Evolutionary conservation across 2,329 filamentous ascomycete genomes (phyloP).

Genomic region (Penicillium hesseltinei): DNA sequence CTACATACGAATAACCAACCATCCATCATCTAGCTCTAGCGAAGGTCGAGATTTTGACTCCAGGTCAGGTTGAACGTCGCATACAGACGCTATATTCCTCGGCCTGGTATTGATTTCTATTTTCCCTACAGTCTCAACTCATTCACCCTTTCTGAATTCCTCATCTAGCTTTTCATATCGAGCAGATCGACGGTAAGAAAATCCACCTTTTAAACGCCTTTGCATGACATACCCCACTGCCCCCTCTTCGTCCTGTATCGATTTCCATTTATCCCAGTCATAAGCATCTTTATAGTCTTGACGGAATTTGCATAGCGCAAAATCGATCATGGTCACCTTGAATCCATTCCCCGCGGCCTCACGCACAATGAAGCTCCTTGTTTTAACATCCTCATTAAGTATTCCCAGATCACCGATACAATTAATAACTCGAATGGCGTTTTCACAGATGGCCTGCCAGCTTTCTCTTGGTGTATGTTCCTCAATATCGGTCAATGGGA

Average conservation of each 20-base stretch:
- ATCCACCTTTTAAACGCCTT: neutral
- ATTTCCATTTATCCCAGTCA: neutral
- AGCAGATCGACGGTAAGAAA: neutral
- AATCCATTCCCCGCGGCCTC: neutral
- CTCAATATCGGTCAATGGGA: neutral
- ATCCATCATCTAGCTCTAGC: neutral
- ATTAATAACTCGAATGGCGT: neutral
- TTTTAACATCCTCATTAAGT: neutral
- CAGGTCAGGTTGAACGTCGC: neutral
- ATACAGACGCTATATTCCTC: neutral
- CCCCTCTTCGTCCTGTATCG: neutral
- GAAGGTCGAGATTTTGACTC: neutral
- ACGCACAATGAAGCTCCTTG: neutral
- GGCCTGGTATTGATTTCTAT: neutral
- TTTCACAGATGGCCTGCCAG: neutral
- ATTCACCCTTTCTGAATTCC: neutral
- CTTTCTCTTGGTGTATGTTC: neutral
- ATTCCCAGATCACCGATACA: neutral
- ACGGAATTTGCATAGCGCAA: conserved; percentile 7
- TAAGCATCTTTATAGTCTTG: neutral
- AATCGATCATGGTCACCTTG: conserved; percentile 9
- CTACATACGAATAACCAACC: too few species aligned
- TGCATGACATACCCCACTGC: neutral
- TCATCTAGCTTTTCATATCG: neutral
- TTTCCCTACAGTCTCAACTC: neutral